Base-by-base conservation (phyloP, 2,329 filamentous ascomycete genomes). In the Pestalotiopsis sp. region DNA sequence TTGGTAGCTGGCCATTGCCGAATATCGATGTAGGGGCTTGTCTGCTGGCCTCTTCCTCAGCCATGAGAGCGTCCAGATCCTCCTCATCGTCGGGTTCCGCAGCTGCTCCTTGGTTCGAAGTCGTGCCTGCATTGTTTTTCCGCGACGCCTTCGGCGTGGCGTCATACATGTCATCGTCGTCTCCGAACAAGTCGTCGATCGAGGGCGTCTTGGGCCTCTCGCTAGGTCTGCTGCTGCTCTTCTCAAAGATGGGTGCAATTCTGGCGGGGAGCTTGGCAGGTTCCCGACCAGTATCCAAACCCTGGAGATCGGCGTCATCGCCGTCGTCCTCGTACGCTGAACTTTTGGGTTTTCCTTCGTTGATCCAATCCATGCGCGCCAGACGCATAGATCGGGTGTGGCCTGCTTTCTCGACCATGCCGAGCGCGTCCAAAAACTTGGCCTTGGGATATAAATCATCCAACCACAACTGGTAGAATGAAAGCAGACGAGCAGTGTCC, bases 361-460 rank as follows among this genome's bases (percentile, higher is more conserved):
- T 88, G 72, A 98, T 95, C 92, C 94, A 97, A 71, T 92, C 90
- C 77, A 88, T 89, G 69, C 95, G 87, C 81, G 91, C 92, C 39
- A 89, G 87, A 71, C 93, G 88, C 78, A 98, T 87, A 14, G 86
- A 85, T 77, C 93, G 95, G 74, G 92, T 93, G 80, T 98, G 96
- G 1, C 96, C 96, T 0, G 94, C 86, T 81, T 97, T 98, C 79
- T 99, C 96, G 2, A 98, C 93, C 84, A 98, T 97, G 52, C 87
- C 83, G 6, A 98, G 84, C 2, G 93, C 96, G 76, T 99, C 96
- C 62, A 93, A 88, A 76, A 99, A 99, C 76, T 94, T 95, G 4
- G 95, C 96, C 76, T 97, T 94, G 13, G 96, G 96, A 76, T 95
- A 99, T 13, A 99, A 85, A 76, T 98, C 94, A 80, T 99, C 95